Evolutionary conservation across 164 flowering plant genomes (phyloP).

Genomic region (Magnolia kwangsiensis): DNA sequence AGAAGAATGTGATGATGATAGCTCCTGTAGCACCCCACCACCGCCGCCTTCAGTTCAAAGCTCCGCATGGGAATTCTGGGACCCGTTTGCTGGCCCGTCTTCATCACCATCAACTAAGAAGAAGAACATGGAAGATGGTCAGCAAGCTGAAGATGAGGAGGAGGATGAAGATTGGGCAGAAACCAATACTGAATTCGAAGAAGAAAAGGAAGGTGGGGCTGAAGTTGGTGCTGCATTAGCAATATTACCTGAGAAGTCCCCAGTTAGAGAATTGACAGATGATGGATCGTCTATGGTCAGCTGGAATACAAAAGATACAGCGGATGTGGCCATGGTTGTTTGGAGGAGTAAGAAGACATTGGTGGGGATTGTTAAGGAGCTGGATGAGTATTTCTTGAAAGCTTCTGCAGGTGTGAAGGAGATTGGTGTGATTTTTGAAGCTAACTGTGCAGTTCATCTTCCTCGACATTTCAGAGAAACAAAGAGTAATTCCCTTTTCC

Average conservation of each 20-base stretch:
- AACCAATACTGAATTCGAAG: constrained; percentile 62
- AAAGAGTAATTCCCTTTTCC: constrained; percentile 40
- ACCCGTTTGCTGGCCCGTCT: constrained; percentile 35
- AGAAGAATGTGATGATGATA: constrained; percentile 45
- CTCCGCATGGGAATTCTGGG: constrained; percentile 57
- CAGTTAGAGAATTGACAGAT: constrained; percentile 35
- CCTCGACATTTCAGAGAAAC: constrained; percentile 35
- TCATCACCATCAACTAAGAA: constrained; percentile 18
- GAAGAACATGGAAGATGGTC: constrained; percentile 20
- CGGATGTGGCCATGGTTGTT: constrained; percentile 46
- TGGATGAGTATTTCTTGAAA: constrained; percentile 82
- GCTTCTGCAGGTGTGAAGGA: constrained; percentile 57
- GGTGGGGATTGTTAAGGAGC: constrained; percentile 54
- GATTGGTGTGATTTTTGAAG: constrained; percentile 61
- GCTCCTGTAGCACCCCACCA: constrained; percentile 33
- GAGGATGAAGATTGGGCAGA: constrained; percentile 83
- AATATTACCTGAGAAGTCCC: constrained; percentile 25
- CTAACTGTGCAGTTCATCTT: constrained; percentile 31
- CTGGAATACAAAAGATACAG: constrained; percentile 43
- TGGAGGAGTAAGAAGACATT: constrained; percentile 53
- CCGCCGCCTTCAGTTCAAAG: constrained; percentile 43
- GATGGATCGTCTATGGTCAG: constrained; percentile 55
- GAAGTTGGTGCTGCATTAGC: constrained; percentile 13
- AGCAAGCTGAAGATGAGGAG: constrained; percentile 34
- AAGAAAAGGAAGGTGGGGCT: constrained; percentile 20